Conservation (phyloP, 768 basidiomycete genomes). For the Tubosaeta sp. region DNA sequence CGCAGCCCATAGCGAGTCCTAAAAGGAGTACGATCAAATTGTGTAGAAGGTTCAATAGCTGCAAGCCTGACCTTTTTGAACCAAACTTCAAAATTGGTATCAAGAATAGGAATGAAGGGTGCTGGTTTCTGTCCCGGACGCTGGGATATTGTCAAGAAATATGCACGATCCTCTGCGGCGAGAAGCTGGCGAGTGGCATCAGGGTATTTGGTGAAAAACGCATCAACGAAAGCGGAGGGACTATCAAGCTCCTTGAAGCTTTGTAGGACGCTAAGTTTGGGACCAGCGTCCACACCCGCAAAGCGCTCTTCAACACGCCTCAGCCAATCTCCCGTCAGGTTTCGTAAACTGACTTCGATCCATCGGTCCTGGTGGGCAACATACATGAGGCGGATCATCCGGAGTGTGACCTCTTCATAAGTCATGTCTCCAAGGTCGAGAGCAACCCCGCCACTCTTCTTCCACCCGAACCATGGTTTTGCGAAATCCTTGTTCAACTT, state of each 20-base stretch:
- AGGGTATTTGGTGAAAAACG: conserved; percentile 84
- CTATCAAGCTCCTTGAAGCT: conserved; percentile 84
- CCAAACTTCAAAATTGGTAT: conserved; percentile 94
- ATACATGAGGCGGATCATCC: conserved; percentile 93
- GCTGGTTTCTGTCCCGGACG: conserved; percentile 97
- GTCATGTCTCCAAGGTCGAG: conserved; percentile 95
- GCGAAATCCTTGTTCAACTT: conserved; percentile 94
- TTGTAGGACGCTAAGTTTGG: conserved; percentile 79
- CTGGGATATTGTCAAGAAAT: conserved; percentile 94
- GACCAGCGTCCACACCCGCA: conserved; percentile 78
- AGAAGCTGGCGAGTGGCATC: conserved; percentile 81
- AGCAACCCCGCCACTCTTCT: conserved; percentile 84
- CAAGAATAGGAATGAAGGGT: conserved; percentile 95
- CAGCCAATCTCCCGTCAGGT: conserved; percentile 95
- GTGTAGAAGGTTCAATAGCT: background rate
- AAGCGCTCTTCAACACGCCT: conserved; percentile 94
- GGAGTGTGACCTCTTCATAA: conserved; percentile 90
- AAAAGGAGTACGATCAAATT: conserved; percentile 8
- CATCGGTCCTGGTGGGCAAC: conserved; percentile 88
- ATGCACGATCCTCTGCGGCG: conserved; percentile 89
- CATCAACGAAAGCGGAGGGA: conserved; percentile 68
- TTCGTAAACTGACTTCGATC: conserved; percentile 88
- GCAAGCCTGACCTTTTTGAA: conserved; percentile 84
- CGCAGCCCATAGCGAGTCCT: conserved; percentile 97
- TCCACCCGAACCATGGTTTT: conserved; percentile 97